Percentiles rank a stretch among this genome's conserved stretches.
phyloP scores from a whole-genome alignment of 371 early-diverging fungal species.

The Dichotomocladium elegans region DNA sequence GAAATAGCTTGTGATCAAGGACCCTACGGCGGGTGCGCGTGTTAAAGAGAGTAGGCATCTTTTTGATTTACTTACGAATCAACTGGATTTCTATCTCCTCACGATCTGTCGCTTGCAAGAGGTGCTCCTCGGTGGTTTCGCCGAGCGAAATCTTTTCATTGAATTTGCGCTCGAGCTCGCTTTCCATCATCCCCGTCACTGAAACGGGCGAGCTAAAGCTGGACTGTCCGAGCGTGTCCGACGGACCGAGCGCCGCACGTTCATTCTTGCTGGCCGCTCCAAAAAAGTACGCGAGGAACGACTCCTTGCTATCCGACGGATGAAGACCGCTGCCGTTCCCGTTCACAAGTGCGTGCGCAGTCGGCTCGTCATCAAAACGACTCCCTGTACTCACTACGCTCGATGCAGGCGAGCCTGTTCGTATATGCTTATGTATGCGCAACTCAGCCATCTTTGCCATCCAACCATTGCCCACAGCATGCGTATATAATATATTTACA shows the following conservation, averaged over 20 bases:
- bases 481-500: no score
- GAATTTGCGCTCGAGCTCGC: slow-evolving; percentile 37
- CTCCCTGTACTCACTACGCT: slow-evolving; percentile 11
- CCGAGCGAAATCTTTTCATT: slow-evolving; percentile 15
- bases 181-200: slow-evolving; percentile 43
- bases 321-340: slow-evolving; percentile 13
- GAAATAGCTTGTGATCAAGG: slow-evolving; percentile 28
- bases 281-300: slow-evolving; percentile 76
- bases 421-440: not conserved
- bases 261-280: slow-evolving; percentile 55
- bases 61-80: slow-evolving; percentile 60
- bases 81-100: slow-evolving; percentile 83
- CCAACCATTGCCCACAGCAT: not conserved
- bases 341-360: slow-evolving; percentile 3
- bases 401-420: slow-evolving; percentile 8
- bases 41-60: not conserved
- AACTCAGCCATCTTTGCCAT: not conserved
- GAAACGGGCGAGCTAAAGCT: slow-evolving; percentile 35
- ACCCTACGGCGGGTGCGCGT: no score
- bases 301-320: slow-evolving; percentile 36
- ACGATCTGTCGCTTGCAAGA: slow-evolving; percentile 55
- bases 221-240: slow-evolving; percentile 29
- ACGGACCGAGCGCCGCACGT: slow-evolving; percentile 36
- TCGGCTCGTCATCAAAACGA: slow-evolving; percentile 4
- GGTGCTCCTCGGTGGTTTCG: slow-evolving; percentile 16